Conservation (phyloP, 805 yeast genomes). For the Candida gorgasii region DNA sequence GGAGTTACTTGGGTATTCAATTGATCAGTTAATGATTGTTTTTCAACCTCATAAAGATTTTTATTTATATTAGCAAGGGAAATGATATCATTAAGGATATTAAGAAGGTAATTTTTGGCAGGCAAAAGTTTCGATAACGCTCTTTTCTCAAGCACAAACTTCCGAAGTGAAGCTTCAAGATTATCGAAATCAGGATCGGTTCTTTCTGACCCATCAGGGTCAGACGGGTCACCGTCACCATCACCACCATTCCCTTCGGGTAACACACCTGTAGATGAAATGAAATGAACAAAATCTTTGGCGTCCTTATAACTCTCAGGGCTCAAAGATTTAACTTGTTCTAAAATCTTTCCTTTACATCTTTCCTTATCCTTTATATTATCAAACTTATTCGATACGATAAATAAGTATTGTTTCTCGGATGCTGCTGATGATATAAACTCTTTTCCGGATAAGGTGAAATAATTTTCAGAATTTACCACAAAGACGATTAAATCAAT, state of each 20-base stretch:
- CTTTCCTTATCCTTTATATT: slow-evolving; percentile 76
- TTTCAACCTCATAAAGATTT: slow-evolving; percentile 51
- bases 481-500: slow-evolving; percentile 96
- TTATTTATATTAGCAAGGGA: slow-evolving; percentile 64
- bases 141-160: slow-evolving; percentile 85
- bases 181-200: slow-evolving; percentile 64
- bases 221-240: slow-evolving; percentile 31
- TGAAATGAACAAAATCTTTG: slow-evolving; percentile 90
- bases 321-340: slow-evolving; percentile 80
- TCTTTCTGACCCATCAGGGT: slow-evolving; percentile 25
- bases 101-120: slow-evolving; percentile 81
- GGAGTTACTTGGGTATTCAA: slow-evolving; percentile 61
- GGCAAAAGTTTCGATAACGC: slow-evolving; percentile 88
- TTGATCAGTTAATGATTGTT: slow-evolving; percentile 34
- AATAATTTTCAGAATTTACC: slow-evolving; percentile 93
- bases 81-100: slow-evolving; percentile 65
- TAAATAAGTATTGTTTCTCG: slow-evolving; percentile 88
- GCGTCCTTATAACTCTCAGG: slow-evolving; percentile 92
- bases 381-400: slow-evolving; percentile 92
- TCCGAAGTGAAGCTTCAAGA: slow-evolving; percentile 80
- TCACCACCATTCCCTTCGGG: slow-evolving; percentile 33
- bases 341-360: slow-evolving; percentile 74
- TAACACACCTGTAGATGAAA: slow-evolving; percentile 54
- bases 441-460: slow-evolving; percentile 91
- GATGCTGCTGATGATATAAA: slow-evolving; percentile 87